phyloP scores from a whole-genome alignment of 441 rosid species.

The Gossypium lobatum region DNA sequence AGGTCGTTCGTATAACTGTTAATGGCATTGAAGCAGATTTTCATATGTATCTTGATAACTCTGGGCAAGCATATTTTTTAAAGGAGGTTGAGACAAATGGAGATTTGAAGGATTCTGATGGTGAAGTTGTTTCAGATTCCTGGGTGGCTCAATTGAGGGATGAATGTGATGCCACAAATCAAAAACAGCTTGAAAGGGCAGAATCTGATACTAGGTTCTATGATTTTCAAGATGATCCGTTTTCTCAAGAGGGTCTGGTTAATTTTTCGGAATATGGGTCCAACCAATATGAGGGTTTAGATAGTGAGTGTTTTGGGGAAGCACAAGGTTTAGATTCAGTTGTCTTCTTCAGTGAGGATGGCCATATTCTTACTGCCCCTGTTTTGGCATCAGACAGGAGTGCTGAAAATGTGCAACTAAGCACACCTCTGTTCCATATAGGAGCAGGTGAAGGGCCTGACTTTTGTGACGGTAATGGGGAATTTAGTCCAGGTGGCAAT shows the following conservation, averaged over 20 bases:
- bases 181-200: constrained; percentile 43
- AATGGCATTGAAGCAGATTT: constrained; percentile 73
- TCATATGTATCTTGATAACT: constrained; percentile 85
- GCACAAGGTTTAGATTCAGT: constrained; percentile 55
- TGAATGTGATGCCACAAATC: constrained; percentile 30
- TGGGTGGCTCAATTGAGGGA: constrained; percentile 37
- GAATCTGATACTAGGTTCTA: constrained; percentile 73
- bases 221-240: constrained; percentile 60
- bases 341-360: constrained; percentile 77
- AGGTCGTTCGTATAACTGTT: constrained; percentile 61
- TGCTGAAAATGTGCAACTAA: constrained; percentile 47
- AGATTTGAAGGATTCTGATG: constrained; percentile 9
- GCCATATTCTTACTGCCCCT: constrained; percentile 74
- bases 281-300: constrained; percentile 37
- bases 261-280: constrained; percentile 50
- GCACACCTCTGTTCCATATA: constrained; percentile 70
- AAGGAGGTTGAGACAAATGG: constrained; percentile 37
- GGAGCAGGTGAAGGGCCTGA: constrained; percentile 66
- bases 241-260: constrained; percentile 39
- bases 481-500: constrained; percentile 49
- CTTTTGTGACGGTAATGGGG: constrained; percentile 49
- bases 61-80: constrained; percentile 84
- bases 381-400: constrained; percentile 54
- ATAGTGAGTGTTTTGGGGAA: constrained; percentile 36
- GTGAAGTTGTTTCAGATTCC: constrained; percentile 45